These are phyloP conservation scores for Zymoseptoria brevis DNA, from an alignment of 2,329 filamentous ascomycete species.

Conservation along the genomic window DNA sequence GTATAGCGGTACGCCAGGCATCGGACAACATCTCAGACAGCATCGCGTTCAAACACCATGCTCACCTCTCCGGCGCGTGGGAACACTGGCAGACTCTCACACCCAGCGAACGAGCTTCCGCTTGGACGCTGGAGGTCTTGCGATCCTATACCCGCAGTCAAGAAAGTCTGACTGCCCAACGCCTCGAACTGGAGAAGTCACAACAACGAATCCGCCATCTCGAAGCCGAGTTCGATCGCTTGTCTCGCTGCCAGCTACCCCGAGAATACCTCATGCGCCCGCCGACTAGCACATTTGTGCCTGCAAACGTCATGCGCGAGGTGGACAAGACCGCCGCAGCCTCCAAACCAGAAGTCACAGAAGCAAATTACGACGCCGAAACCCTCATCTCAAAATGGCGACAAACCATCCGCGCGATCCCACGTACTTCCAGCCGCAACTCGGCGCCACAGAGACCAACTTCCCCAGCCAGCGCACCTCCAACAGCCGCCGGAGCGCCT, in stretches of 20 bases:
- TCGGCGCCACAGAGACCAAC: background rate
- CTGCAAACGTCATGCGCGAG: conserved; percentile 32
- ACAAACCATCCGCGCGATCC: conserved; percentile 17
- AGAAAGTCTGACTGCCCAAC: conserved; percentile 31
- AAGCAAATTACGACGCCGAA: conserved; percentile 23
- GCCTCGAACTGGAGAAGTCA: conserved; percentile 33
- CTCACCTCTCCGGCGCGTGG: conserved; percentile 71
- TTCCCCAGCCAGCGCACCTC: background rate
- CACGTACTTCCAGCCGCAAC: conserved; percentile 5
- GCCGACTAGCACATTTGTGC: conserved; percentile 31
- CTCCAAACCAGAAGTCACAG: conserved; percentile 11
- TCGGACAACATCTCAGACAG: conserved; percentile 37
- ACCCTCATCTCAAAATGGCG: conserved; percentile 24
- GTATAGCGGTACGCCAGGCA: conserved; percentile 29
- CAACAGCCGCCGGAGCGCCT: background rate
- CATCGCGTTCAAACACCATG: conserved; percentile 61
- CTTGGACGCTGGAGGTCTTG: conserved; percentile 41
- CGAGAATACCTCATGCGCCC: conserved; percentile 28
- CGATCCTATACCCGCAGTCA: conserved; percentile 38
- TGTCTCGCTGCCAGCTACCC: conserved; percentile 28
- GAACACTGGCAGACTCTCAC: conserved; percentile 65
- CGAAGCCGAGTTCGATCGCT: conserved; percentile 28
- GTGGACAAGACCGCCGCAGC: conserved; percentile 7
- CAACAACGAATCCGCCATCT: conserved; percentile 37
- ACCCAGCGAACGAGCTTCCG: conserved; percentile 36